Evolutionary conservation across 78 protist species (phyloP).

Genomic region (Parvularia atlantis): DNA sequence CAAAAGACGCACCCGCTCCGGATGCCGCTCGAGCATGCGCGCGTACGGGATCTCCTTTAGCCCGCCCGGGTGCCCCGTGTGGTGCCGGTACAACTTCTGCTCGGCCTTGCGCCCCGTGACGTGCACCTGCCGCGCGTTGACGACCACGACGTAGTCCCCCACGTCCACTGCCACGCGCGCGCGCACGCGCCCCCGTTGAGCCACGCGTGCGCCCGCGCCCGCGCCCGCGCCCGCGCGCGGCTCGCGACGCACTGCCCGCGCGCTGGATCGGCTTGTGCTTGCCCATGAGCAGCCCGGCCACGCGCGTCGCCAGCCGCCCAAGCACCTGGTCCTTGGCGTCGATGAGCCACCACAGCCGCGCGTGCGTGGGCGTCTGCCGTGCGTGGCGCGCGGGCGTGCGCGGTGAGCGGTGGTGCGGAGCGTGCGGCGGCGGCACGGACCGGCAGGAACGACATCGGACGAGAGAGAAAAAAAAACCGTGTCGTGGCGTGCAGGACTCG

Average conservation of each 20-base stretch:
- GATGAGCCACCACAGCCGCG: slow-evolving; percentile 51
- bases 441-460: too few species aligned
- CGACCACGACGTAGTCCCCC: slow-evolving; percentile 58
- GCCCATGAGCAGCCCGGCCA: slow-evolving; percentile 37
- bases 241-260: too few species aligned
- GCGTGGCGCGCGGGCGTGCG: too few species aligned
- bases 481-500: too few species aligned
- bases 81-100: slow-evolving; percentile 44
- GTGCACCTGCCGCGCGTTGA: slow-evolving; percentile 46
- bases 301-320: slow-evolving; percentile 53
- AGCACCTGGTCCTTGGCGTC: slow-evolving; percentile 48
- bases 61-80: slow-evolving; percentile 54
- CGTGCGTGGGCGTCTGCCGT: too few species aligned
- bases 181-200: too few species aligned
- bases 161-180: slow-evolving; percentile 6
- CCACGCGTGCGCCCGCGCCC: too few species aligned
- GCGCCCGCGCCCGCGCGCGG: too few species aligned
- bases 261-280: slow-evolving; percentile 59
- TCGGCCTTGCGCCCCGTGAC: slow-evolving; percentile 50
- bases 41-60: slow-evolving; percentile 28
- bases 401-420: too few species aligned
- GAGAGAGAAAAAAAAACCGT: too few species aligned
- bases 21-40: slow-evolving; percentile 20
- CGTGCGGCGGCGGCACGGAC: too few species aligned
- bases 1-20: too few species aligned